Evolutionary conservation across 2,329 filamentous ascomycete species (phyloP).

Genomic region (Dactylellina parvicollis): DNA sequence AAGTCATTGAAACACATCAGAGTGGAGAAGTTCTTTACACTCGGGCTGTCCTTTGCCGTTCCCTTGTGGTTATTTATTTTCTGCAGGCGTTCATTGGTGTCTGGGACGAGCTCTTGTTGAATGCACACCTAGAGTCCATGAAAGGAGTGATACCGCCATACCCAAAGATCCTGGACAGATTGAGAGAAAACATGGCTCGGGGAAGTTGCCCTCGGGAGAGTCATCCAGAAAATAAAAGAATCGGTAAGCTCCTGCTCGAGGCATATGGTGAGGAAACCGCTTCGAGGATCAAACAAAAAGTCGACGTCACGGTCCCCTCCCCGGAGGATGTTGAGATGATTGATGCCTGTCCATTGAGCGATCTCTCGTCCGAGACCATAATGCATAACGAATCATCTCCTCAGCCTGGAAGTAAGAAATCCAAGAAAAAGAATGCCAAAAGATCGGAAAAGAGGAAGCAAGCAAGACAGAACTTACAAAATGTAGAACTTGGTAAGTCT

Average conservation of each 20-base stretch:
- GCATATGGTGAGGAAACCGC: not conserved
- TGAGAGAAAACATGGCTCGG: conserved; percentile 16
- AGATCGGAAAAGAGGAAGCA: conserved; percentile 27
- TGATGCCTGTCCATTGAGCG: conserved; percentile 22
- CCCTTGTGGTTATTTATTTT: conserved; percentile 35
- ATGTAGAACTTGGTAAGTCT: not conserved
- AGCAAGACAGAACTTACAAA: not conserved
- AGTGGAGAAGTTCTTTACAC: conserved; percentile 43
- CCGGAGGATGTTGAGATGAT: conserved; percentile 35
- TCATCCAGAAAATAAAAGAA: conserved; percentile 6
- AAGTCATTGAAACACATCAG: conserved; percentile 31
- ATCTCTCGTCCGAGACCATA: conserved; percentile 21
- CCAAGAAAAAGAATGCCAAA: conserved; percentile 11
- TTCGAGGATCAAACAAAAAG: not conserved
- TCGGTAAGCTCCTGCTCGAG: not conserved
- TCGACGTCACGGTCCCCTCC: not conserved
- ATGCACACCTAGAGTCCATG: conserved; percentile 32
- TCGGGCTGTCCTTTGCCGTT: conserved; percentile 41
- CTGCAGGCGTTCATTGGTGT: conserved; percentile 37
- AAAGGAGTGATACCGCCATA: conserved; percentile 6
- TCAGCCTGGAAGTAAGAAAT: not conserved
- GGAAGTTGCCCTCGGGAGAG: conserved; percentile 43
- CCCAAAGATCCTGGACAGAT: conserved; percentile 31
- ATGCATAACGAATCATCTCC: conserved; percentile 15
- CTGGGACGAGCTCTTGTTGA: conserved; percentile 44